Base-by-base conservation (phyloP, 257 asterid genomes). In the Craterostigma plantagineum region DNA sequence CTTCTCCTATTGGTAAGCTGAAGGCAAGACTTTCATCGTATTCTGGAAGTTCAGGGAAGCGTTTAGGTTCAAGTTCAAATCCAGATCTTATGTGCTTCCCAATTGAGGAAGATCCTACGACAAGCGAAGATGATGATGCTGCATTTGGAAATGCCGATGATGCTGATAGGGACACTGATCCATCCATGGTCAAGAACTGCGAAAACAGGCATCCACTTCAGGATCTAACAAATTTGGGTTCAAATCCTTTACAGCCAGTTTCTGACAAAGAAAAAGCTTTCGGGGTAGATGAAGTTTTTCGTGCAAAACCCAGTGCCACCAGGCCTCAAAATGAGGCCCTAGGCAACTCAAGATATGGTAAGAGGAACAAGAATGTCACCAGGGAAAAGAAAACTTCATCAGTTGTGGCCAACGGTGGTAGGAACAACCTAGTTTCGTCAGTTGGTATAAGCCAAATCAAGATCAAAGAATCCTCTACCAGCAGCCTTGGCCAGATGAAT, bases 71-170 rank as follows among this genome's bases (percentile, higher is more conserved):
- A 38, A 66, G 69, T 63, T 76, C 92, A 54, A 82, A 82, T 57
- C 95, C 95, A 17, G 98, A 82, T 64, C 82, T 82, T 40, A 68
- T 73, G 46, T 82, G 95, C 66, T 87, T 82, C 72, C 80, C 86
- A 6, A 87, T 87, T 66, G 80, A 82, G 75, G 98, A 87, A 70
- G 98, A 87, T 66, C 75, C 77, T 52, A 49, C 70, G 48, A 43
- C 27, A 36, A 70, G 86, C 45, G 95, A 76, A 54, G 95, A 64
- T 58, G 68, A 66, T 63, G 71, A 54, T 60, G 49, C 66, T 40
- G 57, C 45, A 36, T 64, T 56, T 58, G 81, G 59, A 38, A 40
- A 49, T 46, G 48, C 60, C 40, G 75, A 67, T 54, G 68, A 59
- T 48, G 38, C 15, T 40, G 61, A 59, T 18, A 70, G 68, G 53